Base-by-base conservation (phyloP, 805 yeast species). In the Candida boleticola region DNA sequence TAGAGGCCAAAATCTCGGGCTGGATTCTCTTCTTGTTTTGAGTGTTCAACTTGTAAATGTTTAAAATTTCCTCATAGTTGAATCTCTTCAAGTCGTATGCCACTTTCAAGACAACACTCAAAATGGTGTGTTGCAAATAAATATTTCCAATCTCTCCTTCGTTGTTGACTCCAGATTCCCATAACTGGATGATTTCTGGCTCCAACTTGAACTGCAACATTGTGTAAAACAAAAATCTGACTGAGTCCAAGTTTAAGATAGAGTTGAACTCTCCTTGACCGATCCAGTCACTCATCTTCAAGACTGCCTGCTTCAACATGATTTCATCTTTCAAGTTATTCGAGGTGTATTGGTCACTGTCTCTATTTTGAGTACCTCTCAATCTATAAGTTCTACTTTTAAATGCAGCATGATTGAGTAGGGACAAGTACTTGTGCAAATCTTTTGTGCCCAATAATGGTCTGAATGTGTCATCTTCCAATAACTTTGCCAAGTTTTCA, bases 61-160 rank as follows among this genome's bases (percentile, higher is more conserved):
- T 59, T 58, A 79, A 73, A 41, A 84, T 68, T 52, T 84, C 88
- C 29, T 76, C 78, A 53, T 82, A 84, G 9, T 70, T 55, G 46
- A 75, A 76, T 41, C 83, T 76, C 39, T 85, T 82, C 39, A 75
- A 71, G 42, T 79, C 79, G 51, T 73, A 80, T 40, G 87, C 73
- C 16, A 83, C 71, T 18, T 89, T 89, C 57, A 85, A 71, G 22
- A 85, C 73, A 7, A 79, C 77, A 36, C 89, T 84, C 52, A 85
- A 79, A 21, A 83, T 83, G 47, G 78, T 75, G 54, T 84, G 85
- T 33, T 76, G 73, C 44, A 84, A 69, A 60, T 79, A 84, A 16
- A 75, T 58, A 29, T 55, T 45, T 51, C 78, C 63, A 36, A 65
- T 58, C 3, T 55, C 48, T 3, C 66, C 61, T 45, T 65, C 70